phyloP scores from a whole-genome alignment of 352 stramenopile genomes.

The Globisporangium canariense region DNA sequence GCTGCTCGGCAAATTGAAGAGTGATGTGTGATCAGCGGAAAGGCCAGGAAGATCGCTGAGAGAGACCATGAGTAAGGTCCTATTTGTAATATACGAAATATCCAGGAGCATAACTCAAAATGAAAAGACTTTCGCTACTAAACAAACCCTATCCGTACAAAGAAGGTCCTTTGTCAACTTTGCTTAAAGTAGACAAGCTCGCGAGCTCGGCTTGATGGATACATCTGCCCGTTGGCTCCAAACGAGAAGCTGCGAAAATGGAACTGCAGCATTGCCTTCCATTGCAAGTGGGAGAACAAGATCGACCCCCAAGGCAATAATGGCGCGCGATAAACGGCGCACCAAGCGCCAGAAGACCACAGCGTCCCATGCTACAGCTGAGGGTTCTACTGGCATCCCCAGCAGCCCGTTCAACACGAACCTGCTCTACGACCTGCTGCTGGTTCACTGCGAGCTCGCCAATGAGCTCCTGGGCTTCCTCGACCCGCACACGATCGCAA shows the following conservation, averaged over 20 bases:
- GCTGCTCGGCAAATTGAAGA: background rate
- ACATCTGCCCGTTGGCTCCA: slow-evolving; percentile 1
- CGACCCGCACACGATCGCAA: slow-evolving; percentile 9
- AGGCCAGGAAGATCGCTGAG: too few relatives aligned
- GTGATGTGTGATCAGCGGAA: background rate
- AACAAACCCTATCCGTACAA: too few relatives aligned
- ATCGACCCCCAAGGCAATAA: background rate
- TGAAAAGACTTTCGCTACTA: too few relatives aligned
- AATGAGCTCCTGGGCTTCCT: slow-evolving; percentile 16
- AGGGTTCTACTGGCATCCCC: background rate
- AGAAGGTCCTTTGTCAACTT: too few relatives aligned
- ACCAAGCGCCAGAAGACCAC: background rate
- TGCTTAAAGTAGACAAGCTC: too few relatives aligned
- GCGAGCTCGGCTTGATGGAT: background rate
- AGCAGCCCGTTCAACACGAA: background rate
- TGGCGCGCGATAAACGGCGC: background rate
- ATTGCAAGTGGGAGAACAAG: background rate
- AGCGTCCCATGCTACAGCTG: background rate
- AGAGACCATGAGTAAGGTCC: too few relatives aligned
- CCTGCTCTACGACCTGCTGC: background rate
- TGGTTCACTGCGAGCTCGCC: slow-evolving; percentile 9
- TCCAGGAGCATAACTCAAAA: too few relatives aligned
- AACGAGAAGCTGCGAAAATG: background rate
- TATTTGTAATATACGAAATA: too few relatives aligned
- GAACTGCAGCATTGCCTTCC: background rate